These are phyloP conservation scores for Scleromitrula shiraiana DNA, from an alignment of 2,329 filamentous ascomycete genomes.

Conservation along the genomic window DNA sequence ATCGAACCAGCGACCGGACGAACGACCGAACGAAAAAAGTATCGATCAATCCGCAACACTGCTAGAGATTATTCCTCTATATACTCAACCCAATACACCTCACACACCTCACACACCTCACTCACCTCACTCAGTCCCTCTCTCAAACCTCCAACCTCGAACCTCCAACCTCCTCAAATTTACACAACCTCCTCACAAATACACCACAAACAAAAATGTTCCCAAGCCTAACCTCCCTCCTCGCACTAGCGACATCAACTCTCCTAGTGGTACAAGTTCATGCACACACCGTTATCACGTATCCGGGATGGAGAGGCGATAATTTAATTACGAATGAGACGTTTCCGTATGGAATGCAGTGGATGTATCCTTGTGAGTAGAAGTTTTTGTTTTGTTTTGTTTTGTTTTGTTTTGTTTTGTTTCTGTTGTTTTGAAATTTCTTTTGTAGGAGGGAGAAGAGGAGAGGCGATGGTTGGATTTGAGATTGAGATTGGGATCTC, in stretches of 20 bases:
- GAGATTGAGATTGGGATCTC: not conserved
- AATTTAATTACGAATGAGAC: slow-evolving; percentile 32
- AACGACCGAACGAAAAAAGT: too few species aligned
- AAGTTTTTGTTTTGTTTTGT: not conserved
- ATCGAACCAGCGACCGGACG: not conserved
- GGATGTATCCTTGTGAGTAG: slow-evolving; percentile 34
- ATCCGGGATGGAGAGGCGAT: slow-evolving; percentile 34
- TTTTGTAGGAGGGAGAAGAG: not conserved
- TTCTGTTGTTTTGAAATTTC: not conserved
- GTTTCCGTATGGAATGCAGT: slow-evolving; percentile 32
- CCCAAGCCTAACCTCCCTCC: not conserved
- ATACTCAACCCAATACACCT: too few species aligned
- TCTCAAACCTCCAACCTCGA: too few species aligned
- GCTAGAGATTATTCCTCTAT: too few species aligned
- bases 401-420: too few species aligned
- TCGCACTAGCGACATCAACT: not conserved
- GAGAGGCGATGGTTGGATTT: not conserved
- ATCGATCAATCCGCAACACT: too few species aligned
- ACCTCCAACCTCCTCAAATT: not conserved
- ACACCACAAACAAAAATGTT: not conserved
- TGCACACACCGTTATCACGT: slow-evolving; percentile 35
- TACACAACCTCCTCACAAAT: not conserved
- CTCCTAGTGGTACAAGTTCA: too few species aligned
- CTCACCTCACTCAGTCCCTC: too few species aligned
- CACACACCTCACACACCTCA: too few species aligned